These are phyloP conservation scores for Phytophthora litchii DNA, from an alignment of 352 stramenopile genomes.

Conservation along the genomic window DNA sequence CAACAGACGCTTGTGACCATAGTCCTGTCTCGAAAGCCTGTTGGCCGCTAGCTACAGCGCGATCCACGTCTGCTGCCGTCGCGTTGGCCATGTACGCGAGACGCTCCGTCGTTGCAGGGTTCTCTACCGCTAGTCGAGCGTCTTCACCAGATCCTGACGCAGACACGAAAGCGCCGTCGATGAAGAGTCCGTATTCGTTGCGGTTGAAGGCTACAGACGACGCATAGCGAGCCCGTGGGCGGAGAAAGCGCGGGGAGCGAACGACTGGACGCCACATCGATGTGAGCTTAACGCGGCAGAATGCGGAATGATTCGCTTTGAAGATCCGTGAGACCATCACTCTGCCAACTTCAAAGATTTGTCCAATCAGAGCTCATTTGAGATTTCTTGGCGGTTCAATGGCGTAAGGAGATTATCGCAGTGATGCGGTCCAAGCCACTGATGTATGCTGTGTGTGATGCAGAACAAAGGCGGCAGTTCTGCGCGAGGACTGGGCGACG, in stretches of 20 bases:
- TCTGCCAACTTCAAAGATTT: slow-evolving; percentile 23
- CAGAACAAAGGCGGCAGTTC: slow-evolving; percentile 33
- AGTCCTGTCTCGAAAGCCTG: slow-evolving; percentile 37
- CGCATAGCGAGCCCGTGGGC: not conserved
- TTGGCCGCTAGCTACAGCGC: slow-evolving; percentile 37
- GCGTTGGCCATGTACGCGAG: slow-evolving; percentile 46
- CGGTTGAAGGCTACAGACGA: slow-evolving; percentile 34
- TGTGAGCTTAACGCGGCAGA: slow-evolving; percentile 2
- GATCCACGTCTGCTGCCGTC: slow-evolving; percentile 41
- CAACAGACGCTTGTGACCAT: slow-evolving; percentile 40
- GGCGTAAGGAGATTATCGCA: slow-evolving; percentile 16
- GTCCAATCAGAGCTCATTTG: slow-evolving; percentile 13
- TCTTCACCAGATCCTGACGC: slow-evolving; percentile 28
- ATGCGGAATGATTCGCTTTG: slow-evolving; percentile 8
- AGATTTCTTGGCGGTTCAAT: too few relatives aligned
- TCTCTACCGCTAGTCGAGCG: slow-evolving; percentile 44
- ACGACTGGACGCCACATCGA: slow-evolving; percentile 11
- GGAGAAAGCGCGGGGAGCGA: not conserved
- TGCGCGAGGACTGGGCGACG: slow-evolving; percentile 65
- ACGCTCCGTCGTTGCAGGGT: slow-evolving; percentile 51
- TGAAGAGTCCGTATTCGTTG: slow-evolving; percentile 52
- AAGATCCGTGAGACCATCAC: slow-evolving; percentile 8
- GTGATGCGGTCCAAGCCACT: not conserved
- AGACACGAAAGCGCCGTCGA: slow-evolving; percentile 42
- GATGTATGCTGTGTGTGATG: not conserved